Conservation (phyloP, 2,329 filamentous ascomycete species). For the Thelonectria rubi region DNA sequence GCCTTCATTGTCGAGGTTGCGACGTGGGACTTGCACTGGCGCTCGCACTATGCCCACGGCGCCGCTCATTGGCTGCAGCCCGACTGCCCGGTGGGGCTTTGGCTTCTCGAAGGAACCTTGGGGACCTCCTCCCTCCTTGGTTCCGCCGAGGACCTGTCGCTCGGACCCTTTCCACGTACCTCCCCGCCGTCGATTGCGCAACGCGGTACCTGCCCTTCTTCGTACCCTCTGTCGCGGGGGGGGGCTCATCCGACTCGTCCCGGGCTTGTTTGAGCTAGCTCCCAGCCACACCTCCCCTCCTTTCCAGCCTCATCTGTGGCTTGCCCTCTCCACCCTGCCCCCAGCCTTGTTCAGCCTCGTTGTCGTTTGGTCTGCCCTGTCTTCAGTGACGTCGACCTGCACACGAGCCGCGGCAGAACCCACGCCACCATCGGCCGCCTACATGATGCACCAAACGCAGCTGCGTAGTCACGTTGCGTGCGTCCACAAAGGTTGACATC, state of each 20-base stretch:
- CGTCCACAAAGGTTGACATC: neutral
- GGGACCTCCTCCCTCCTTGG: conserved; percentile 23
- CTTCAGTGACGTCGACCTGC: conserved; percentile 12
- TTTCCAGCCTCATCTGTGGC: neutral
- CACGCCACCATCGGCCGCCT: neutral
- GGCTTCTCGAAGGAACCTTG: neutral
- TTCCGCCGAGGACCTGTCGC: conserved; percentile 25
- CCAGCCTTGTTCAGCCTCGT: conserved; percentile 28
- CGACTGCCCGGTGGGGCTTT: neutral
- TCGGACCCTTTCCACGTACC: conserved; percentile 34
- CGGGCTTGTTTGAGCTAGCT: conserved; percentile 41
- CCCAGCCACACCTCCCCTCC: neutral
- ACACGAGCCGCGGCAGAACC: neutral
- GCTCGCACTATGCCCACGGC: neutral
- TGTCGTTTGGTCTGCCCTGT: neutral
- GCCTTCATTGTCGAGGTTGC: conserved; percentile 29
- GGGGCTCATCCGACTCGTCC: too few species aligned
- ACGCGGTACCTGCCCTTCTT: conserved; percentile 27
- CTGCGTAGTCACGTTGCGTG: neutral
- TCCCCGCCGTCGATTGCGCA: conserved; percentile 16
- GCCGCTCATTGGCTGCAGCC: conserved; percentile 32
- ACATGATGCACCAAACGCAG: neutral
- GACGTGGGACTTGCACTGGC: conserved; percentile 33
- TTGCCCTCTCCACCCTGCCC: neutral
- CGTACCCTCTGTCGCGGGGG: too few species aligned